Conservation (phyloP, 2,329 filamentous ascomycete genomes). For the Nakataea oryzae region DNA sequence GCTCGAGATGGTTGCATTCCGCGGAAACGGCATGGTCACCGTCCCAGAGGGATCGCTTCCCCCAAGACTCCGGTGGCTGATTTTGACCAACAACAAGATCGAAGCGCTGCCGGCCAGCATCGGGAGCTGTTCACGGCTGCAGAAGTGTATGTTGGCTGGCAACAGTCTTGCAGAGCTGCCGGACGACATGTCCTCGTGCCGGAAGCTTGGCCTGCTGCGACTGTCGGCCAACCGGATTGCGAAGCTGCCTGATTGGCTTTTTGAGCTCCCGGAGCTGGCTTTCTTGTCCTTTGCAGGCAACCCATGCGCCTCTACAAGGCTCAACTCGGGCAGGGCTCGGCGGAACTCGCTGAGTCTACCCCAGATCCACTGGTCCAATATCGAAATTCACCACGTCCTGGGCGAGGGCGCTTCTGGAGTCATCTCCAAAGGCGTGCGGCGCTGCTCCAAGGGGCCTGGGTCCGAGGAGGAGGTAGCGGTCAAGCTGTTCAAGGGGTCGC, state of each 20-base stretch:
- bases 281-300: conserved; percentile 38
- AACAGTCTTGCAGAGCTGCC: conserved; percentile 30
- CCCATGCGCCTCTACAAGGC: conserved; percentile 21
- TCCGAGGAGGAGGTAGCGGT: conserved; percentile 29
- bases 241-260: conserved; percentile 30
- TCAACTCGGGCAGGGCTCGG: conserved; percentile 9
- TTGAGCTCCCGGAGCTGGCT: conserved; percentile 30
- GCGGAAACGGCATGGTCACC: conserved; percentile 30
- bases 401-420: conserved; percentile 35
- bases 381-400: conserved; percentile 27
- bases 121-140: conserved; percentile 27
- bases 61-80: conserved; percentile 32
- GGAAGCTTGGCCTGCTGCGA: conserved; percentile 30
- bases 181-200: conserved; percentile 29
- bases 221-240: conserved; percentile 29
- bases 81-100: conserved; percentile 34
- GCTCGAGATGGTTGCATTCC: conserved; percentile 39
- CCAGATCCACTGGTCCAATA: conserved; percentile 27
- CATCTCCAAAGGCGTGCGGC: conserved; percentile 30
- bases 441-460: conserved; percentile 9
- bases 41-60: conserved; percentile 30
- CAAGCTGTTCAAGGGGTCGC: conserved; percentile 35
- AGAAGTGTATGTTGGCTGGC: conserved; percentile 39
- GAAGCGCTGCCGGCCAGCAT: conserved; percentile 26
- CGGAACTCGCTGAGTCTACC: conserved; percentile 16